A percentile compares a stretch with the other conserved stretches of the same genome.
phyloP scores from a whole-genome alignment of 1,284 basidiomycete species.

The Cutaneotrichosporon sp. region DNA sequence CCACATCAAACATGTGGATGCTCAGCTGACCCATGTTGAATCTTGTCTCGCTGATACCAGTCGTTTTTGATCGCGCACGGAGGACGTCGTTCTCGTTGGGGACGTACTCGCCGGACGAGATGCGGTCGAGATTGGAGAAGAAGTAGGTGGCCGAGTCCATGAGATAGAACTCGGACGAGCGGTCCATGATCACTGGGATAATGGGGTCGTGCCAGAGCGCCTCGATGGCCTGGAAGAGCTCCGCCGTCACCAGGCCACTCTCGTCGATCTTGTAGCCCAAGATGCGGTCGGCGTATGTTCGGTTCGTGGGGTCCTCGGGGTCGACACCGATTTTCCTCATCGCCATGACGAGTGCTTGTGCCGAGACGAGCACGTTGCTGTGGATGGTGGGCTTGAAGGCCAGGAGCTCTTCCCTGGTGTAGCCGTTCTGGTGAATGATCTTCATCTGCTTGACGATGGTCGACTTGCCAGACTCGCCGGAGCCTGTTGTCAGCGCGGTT shows the following conservation, averaged over 20 bases:
- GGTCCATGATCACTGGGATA: constrained; percentile 82
- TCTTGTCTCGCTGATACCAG: constrained; percentile 89
- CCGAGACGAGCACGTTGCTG: constrained; percentile 75
- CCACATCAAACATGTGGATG: constrained; percentile 84
- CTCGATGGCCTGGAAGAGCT: constrained; percentile 73
- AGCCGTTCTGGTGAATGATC: constrained; percentile 96
- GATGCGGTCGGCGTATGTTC: constrained; percentile 61
- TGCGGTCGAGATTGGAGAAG: constrained; percentile 79
- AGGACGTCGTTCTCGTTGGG: constrained; percentile 90
- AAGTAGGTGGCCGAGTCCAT: constrained; percentile 97
- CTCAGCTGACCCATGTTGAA: constrained; percentile 57
- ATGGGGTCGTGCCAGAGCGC: constrained; percentile 89
- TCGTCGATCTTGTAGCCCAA: constrained; percentile 58
- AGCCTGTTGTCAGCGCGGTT: constrained; percentile 55
- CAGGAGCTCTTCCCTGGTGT: constrained; percentile 75
- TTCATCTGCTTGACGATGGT: constrained; percentile 99
- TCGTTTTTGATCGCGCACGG: constrained; percentile 84
- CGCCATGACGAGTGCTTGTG: constrained; percentile 84
- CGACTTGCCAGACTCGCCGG: constrained; percentile 88
- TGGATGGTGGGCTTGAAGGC: constrained; percentile 71
- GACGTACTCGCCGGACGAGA: constrained; percentile 75
- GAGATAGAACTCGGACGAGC: constrained; percentile 85
- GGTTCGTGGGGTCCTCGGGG: constrained; percentile 73
- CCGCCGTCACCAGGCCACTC: constrained; percentile 49
- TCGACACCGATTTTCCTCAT: constrained; percentile 88